A percentile compares a stretch with the other conserved stretches of the same genome.
These are phyloP conservation scores for Elsinoe ampelina DNA, from an alignment of 2,329 filamentous ascomycete species.

Conservation along the genomic window DNA sequence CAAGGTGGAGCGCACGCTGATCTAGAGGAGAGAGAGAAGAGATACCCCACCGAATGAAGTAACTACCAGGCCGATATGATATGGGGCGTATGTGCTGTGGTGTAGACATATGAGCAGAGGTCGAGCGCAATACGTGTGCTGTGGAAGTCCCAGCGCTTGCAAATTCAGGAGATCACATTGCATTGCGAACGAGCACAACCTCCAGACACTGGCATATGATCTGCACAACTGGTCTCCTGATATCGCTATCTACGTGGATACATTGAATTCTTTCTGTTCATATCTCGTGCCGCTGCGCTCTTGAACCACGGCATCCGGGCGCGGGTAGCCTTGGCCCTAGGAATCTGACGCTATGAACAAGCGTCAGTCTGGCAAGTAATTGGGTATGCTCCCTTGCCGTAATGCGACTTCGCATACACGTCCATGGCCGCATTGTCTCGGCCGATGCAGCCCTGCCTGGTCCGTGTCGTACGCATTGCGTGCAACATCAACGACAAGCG, in stretches of 20 bases:
- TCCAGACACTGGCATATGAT: not conserved
- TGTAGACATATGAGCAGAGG: no score
- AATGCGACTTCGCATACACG: not conserved
- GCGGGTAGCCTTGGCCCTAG: no score
- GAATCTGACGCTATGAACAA: no score
- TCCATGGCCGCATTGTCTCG: not conserved
- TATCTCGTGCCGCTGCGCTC: not conserved
- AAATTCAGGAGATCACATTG: no score
- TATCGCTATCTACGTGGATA: not conserved
- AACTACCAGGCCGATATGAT: not conserved
- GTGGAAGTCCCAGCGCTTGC: no score
- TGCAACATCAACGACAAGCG: no score
- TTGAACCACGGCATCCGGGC: not conserved
- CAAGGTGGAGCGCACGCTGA: conserved; percentile 92
- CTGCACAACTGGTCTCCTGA: no score
- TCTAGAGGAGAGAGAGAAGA: conserved; percentile 43
- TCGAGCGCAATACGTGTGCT: no score
- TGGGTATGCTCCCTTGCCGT: not conserved
- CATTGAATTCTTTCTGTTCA: not conserved
- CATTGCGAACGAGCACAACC: not conserved
- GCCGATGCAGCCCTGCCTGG: no score
- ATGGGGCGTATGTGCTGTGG: no score
- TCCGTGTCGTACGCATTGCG: no score
- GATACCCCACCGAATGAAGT: not conserved
- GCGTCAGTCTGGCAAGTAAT: no score